phyloP scores from a whole-genome alignment of 129 eudicot genomes.

The Helichrysum umbraculigerum region DNA sequence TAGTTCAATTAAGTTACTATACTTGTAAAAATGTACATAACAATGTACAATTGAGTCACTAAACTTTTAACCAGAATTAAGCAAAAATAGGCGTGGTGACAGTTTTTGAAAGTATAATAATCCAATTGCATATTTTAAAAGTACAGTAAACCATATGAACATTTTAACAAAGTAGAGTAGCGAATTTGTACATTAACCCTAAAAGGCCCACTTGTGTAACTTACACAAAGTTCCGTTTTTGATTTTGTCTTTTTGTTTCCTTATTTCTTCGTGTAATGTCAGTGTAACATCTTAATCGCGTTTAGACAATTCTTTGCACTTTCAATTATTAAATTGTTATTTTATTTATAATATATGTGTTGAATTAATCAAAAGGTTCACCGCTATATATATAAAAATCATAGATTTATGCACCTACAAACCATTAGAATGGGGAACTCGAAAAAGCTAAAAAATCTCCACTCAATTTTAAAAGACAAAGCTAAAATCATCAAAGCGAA shows the following conservation, averaged over 20 bases:
- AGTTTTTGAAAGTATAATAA: too few species aligned
- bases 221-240: background rate
- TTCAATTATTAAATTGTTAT: background rate
- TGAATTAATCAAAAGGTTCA: background rate
- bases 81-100: too few species aligned
- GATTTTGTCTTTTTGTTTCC: background rate
- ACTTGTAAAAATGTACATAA: too few species aligned
- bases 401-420: background rate
- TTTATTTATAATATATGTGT: background rate
- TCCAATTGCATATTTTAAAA: too few species aligned
- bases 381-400: conserved; percentile 7
- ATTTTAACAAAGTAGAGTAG: too few species aligned
- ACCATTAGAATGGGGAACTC: conserved; percentile 24
- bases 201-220: conserved; percentile 17
- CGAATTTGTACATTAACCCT: too few species aligned
- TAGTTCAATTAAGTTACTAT: too few species aligned
- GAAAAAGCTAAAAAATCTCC: conserved; percentile 36
- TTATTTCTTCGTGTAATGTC: conserved; percentile 30
- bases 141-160: too few species aligned
- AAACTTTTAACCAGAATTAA: too few species aligned
- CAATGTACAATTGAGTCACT: too few species aligned
- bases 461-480: conserved; percentile 61
- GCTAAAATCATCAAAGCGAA: conserved; percentile 57
- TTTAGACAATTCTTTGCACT: conserved; percentile 9
- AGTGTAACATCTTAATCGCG: conserved; percentile 17